Base-by-base conservation (phyloP, 306 rosid genomes). In the Senna tora region DNA sequence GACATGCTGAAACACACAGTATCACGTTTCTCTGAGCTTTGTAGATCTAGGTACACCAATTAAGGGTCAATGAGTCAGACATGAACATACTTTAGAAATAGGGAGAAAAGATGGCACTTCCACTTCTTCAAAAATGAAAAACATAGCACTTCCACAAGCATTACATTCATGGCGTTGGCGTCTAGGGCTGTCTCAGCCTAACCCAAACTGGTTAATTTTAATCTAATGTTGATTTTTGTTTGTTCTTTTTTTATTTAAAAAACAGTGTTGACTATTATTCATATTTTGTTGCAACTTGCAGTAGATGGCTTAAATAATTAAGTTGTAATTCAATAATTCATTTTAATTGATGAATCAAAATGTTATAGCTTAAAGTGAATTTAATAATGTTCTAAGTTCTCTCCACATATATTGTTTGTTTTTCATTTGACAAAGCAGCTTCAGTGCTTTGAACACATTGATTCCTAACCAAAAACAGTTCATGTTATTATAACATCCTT, bases 11-110 rank as follows among this genome's bases (percentile, higher is more conserved):
- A 77, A 79, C 65, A 72, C 99, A 95, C 36, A 95, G 88, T 72
- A 95, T 81, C 54, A 88, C 93, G 46, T 95, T 95, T 87, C 93
- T 85, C 78, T 95, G 97, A 85, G 99, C 89, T 79, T 95, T 95
- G 88, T 91, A 91, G 75, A 80, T 87, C 99, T 95, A 87, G 50
- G 69, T 13, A 50, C 58, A 83, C 55, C 78, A 78, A 10, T 43
- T 58, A 38, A 49, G 17, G 20, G 59, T 73, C 54, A 73, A 83
- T 71, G 17, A 76, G 68, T 50, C 68, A 80, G 68, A 15, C 33
- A 12, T 14, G 77, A 17, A 21, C 13, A 36, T 33, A 36, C 20
- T 39, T 38, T 10, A 55, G 28, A 38, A 28, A 59, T 9, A 28
- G 7, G 12, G 5, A 14, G 33, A 21, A 16, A 9, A 71, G 34